Percentiles rank a stretch among this genome's conserved stretches.
These are phyloP conservation scores for Galerina marginata DNA, from an alignment of 768 basidiomycete genomes.

Conservation along the genomic window DNA sequence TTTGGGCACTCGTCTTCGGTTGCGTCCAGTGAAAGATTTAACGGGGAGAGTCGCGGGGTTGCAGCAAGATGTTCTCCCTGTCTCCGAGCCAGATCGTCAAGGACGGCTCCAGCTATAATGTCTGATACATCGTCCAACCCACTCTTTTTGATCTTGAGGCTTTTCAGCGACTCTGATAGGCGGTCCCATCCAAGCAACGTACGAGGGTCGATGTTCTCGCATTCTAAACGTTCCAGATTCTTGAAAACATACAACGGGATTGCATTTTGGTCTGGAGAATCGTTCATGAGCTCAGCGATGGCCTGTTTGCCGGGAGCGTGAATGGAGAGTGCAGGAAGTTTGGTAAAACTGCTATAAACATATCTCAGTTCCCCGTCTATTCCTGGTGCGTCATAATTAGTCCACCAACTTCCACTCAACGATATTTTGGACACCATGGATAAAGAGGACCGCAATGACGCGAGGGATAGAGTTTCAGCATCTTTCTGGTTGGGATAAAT, in stretches of 20 bases:
- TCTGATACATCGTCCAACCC: conserved; percentile 84
- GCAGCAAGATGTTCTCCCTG: conserved; percentile 50
- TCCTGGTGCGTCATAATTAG: conserved; percentile 56
- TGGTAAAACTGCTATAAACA: conserved; percentile 90
- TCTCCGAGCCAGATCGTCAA: conserved; percentile 75
- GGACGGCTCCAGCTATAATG: conserved; percentile 76
- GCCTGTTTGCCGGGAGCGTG: conserved; percentile 66
- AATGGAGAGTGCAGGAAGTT: conserved; percentile 79
- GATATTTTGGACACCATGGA: conserved; percentile 80
- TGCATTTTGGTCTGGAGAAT: conserved; percentile 74
- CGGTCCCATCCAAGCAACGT: conserved; percentile 84
- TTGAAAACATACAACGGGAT: conserved; percentile 86
- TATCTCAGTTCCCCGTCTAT: conserved; percentile 82
- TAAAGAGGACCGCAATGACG: conserved; percentile 77
- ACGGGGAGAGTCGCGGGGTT: conserved; percentile 24
- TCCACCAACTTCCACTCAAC: conserved; percentile 78
- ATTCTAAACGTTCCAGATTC: conserved; percentile 78
- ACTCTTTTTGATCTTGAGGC: conserved; percentile 77
- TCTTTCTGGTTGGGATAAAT: conserved; percentile 60
- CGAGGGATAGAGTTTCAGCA: conserved; percentile 75
- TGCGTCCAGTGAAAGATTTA: conserved; percentile 31
- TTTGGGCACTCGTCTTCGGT: conserved; percentile 22
- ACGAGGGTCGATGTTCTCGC: conserved; percentile 82
- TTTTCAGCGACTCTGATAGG: conserved; percentile 69
- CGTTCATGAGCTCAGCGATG: conserved; percentile 71